A percentile compares a stretch with the other conserved stretches of the same genome.
phyloP scores from a whole-genome alignment of 768 basidiomycete genomes.

The Boletales sp. region DNA sequence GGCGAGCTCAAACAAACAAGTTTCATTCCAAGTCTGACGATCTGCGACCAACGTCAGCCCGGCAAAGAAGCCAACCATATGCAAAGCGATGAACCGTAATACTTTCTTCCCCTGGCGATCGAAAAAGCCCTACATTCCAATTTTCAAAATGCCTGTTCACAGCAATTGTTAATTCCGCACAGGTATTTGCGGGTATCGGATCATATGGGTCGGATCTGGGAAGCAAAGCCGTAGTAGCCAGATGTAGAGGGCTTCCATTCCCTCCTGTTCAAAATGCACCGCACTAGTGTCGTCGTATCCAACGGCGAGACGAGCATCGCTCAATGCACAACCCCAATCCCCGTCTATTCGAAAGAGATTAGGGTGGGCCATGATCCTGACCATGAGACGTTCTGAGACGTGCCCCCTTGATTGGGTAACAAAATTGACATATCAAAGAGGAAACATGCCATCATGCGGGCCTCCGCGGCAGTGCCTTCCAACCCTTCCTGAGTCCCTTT shows the following conservation, averaged over 20 bases:
- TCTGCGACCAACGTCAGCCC: no score
- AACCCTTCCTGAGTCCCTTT: conserved; percentile 60
- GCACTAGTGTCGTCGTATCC: conserved; percentile 5
- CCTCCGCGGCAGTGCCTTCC: conserved; percentile 30
- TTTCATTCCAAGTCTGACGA: neutral
- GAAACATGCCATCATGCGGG: conserved; percentile 10
- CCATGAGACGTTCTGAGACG: neutral
- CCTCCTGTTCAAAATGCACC: conserved; percentile 3
- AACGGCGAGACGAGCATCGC: conserved; percentile 1
- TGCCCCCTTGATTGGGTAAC: conserved; percentile 4
- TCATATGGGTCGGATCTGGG: conserved; percentile 2
- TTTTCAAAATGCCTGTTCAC: neutral
- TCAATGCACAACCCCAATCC: neutral
- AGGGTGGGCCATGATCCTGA: neutral
- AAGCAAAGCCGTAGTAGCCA: neutral
- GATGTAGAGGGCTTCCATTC: conserved; percentile 18
- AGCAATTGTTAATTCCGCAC: conserved; percentile 8
- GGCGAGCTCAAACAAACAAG: neutral
- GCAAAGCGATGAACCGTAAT: neutral
- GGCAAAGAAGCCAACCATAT: no score
- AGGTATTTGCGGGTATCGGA: conserved; percentile 6
- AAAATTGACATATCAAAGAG: conserved; percentile 1
- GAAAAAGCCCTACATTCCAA: neutral
- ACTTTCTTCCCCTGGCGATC: neutral
- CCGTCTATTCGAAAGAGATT: neutral